These are phyloP conservation scores for Colletotrichum chrysophilum DNA, from an alignment of 2,329 filamentous ascomycete species.

Conservation along the genomic window DNA sequence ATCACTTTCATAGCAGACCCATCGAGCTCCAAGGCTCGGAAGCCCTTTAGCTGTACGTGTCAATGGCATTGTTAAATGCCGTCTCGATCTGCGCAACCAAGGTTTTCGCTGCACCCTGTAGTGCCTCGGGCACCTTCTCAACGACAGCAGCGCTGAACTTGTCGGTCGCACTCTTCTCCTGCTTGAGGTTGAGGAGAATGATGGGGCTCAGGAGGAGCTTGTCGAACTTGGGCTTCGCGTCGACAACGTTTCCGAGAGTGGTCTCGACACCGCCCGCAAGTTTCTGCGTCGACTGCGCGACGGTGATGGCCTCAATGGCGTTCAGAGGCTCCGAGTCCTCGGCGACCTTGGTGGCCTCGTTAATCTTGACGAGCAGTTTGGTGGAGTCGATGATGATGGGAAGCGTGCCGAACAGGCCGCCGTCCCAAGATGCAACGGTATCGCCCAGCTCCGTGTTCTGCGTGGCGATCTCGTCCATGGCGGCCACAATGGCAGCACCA, in stretches of 20 bases:
- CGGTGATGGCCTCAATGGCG: slow-evolving; percentile 39
- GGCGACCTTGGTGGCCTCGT: slow-evolving; percentile 41
- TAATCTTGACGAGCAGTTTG: slow-evolving; percentile 43
- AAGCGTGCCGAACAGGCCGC: slow-evolving; percentile 40
- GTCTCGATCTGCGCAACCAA: slow-evolving; percentile 43
- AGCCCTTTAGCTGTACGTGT: slow-evolving; percentile 26
- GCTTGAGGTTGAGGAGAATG: slow-evolving; percentile 45
- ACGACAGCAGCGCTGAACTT: slow-evolving; percentile 42
- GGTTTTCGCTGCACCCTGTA: slow-evolving; percentile 35
- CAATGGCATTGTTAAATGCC: slow-evolving; percentile 43
- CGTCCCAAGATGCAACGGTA: slow-evolving; percentile 41
- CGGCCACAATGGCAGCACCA: slow-evolving; percentile 36
- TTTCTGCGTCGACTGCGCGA: slow-evolving; percentile 39
- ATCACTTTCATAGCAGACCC: background rate
- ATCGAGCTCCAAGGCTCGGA: background rate
- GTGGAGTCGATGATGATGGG: slow-evolving; percentile 45
- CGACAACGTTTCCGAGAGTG: slow-evolving; percentile 42
- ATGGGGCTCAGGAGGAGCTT: slow-evolving; percentile 44
- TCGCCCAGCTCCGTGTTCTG: slow-evolving; percentile 37
- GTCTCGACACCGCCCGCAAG: slow-evolving; percentile 42
- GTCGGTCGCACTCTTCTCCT: slow-evolving; percentile 43
- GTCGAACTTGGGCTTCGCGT: slow-evolving; percentile 49
- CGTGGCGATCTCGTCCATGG: slow-evolving; percentile 38
- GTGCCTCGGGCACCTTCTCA: slow-evolving; percentile 41
- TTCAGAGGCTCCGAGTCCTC: slow-evolving; percentile 40